Evolutionary conservation across 805 yeast genomes (phyloP).

Genomic region (Wickerhamomyces chaumierensis): DNA sequence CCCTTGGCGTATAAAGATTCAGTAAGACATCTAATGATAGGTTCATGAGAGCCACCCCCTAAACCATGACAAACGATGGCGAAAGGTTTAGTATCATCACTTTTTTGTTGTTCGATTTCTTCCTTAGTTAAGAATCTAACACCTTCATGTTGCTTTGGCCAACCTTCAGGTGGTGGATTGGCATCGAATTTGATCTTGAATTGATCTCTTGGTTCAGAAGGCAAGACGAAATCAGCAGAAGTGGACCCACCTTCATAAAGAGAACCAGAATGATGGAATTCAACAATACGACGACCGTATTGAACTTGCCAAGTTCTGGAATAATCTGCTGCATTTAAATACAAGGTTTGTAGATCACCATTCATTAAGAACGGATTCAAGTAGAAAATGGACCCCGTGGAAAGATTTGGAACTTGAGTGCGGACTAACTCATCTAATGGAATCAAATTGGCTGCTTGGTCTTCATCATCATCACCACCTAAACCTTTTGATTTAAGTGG

Average conservation of each 20-base stretch:
- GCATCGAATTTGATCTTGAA: constrained; percentile 23
- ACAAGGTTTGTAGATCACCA: constrained; percentile 72
- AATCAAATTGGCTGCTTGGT: constrained; percentile 8
- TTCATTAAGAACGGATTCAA: constrained; percentile 54
- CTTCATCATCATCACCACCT: constrained; percentile 1
- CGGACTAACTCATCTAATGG: constrained; percentile 13
- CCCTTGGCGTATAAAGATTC: constrained; percentile 29
- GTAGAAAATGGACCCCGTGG: constrained; percentile 36
- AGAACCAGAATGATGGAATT: constrained; percentile 5
- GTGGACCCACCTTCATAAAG: constrained; percentile 61
- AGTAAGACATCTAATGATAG: constrained; percentile 50
- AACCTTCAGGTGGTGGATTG: constrained; percentile 35
- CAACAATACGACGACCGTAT: constrained; percentile 62
- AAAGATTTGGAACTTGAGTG: constrained; percentile 30
- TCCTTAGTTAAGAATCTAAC: constrained; percentile 46
- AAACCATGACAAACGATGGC: constrained; percentile 59
- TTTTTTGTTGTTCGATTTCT: constrained; percentile 27
- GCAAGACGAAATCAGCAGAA: constrained; percentile 62
- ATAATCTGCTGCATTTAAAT: constrained; percentile 41
- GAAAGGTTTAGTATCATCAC: constrained; percentile 34
- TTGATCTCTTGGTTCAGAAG: constrained; percentile 17
- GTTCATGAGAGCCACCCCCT: constrained; percentile 74
- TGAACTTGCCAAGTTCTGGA: constrained; percentile 43
- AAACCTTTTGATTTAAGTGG: constrained; percentile 9
- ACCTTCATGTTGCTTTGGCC: constrained; percentile 57